Evolutionary conservation across 495 filamentous ascomycete species (phyloP).

Genomic region (Penicillium verhagenii): DNA sequence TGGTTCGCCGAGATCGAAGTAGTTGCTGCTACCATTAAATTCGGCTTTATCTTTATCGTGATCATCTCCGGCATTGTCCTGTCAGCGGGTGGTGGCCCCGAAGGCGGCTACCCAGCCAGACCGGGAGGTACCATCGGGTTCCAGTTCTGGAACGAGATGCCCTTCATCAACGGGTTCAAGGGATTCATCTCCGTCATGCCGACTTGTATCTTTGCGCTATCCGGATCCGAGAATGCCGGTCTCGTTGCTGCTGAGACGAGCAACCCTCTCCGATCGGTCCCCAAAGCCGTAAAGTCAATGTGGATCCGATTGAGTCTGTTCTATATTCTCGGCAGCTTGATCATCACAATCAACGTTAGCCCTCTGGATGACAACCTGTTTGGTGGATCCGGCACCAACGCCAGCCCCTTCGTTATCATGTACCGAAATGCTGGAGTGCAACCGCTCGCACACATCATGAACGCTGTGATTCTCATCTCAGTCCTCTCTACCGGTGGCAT

Average conservation of each 20-base stretch:
- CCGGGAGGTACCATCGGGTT: constrained; percentile 52
- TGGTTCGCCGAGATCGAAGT: constrained; percentile 59
- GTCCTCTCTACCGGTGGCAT: constrained; percentile 54
- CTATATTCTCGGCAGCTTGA: constrained; percentile 50
- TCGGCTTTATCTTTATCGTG: constrained; percentile 44
- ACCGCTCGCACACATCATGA: constrained; percentile 38
- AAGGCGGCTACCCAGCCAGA: constrained; percentile 33
- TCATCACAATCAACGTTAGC: constrained; percentile 56
- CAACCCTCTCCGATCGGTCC: constrained; percentile 60
- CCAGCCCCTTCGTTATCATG: constrained; percentile 59
- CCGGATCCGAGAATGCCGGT: constrained; percentile 56
- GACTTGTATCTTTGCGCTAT: constrained; percentile 65
- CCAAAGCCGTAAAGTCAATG: constrained; percentile 61
- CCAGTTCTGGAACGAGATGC: constrained; percentile 62
- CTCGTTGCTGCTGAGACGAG: constrained; percentile 63
- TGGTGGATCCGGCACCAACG: constrained; percentile 44
- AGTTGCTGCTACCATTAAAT: constrained; percentile 47
- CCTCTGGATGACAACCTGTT: constrained; percentile 40
- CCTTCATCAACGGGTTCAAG: constrained; percentile 67
- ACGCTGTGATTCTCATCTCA: constrained; percentile 46
- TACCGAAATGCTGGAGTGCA: constrained; percentile 45
- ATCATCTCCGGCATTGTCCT: constrained; percentile 51
- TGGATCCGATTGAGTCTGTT: constrained; percentile 67
- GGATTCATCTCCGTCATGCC: constrained; percentile 67
- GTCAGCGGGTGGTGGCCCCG: constrained; percentile 1